Percentiles rank a stretch among this genome's conserved stretches.
Evolutionary conservation across 257 asterid species (phyloP).

Genomic region (Salvia miltiorrhiza): DNA sequence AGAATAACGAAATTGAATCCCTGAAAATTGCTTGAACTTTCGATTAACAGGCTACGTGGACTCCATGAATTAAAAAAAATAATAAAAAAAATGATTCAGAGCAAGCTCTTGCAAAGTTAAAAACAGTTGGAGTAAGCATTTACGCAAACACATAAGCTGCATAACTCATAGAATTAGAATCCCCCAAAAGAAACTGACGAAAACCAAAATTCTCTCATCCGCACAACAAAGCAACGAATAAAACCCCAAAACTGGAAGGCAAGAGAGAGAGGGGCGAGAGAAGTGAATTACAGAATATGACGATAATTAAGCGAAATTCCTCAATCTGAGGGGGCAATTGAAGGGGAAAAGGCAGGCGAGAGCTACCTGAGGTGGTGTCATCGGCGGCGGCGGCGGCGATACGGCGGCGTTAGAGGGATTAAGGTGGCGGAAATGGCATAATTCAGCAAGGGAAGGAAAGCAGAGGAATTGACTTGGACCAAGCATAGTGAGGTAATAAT

Average conservation of each 20-base stretch:
- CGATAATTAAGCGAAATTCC: neutral
- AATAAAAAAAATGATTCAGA: neutral
- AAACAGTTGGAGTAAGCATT: neutral
- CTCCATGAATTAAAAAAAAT: neutral
- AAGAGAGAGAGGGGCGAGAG: neutral
- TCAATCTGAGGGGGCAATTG: neutral
- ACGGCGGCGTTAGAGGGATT: conserved; percentile 10
- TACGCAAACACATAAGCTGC: neutral
- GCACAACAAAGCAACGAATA: neutral
- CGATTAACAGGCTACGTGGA: neutral
- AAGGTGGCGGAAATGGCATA: conserved; percentile 18
- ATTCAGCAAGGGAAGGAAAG: conserved; percentile 22
- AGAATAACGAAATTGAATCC: neutral
- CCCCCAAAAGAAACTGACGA: neutral
- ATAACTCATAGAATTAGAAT: neutral
- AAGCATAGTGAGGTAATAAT: conserved; percentile 10
- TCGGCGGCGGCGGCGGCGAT: conserved; percentile 15
- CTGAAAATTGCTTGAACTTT: neutral
- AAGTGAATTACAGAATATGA: neutral
- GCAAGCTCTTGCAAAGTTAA: neutral
- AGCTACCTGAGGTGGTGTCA: conserved; percentile 15
- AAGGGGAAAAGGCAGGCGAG: neutral
- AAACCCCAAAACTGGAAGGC: neutral
- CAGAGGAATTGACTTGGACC: conserved; percentile 45
- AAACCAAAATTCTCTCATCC: neutral